Evolutionary conservation across 1,284 basidiomycete genomes (phyloP).

Genomic region (Wallemia mellicola): DNA sequence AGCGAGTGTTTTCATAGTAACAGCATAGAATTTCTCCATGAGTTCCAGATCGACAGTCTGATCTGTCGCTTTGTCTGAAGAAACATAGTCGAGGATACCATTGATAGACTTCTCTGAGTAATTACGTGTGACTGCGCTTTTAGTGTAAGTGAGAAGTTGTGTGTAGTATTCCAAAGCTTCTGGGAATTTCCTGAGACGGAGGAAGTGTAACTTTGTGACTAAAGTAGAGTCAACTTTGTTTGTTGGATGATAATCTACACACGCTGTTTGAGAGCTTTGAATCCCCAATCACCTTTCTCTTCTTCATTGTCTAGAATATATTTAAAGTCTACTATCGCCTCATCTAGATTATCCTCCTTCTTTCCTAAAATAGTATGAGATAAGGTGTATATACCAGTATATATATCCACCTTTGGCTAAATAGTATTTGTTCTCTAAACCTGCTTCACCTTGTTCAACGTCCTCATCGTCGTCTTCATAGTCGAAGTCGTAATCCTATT

Average conservation of each 20-base stretch:
- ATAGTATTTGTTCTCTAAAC: slow-evolving; percentile 97
- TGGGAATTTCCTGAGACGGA: slow-evolving; percentile 39
- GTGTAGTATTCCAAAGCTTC: slow-evolving; percentile 66
- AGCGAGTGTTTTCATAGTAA: slow-evolving; percentile 58
- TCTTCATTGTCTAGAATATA: slow-evolving; percentile 62
- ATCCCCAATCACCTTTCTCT: slow-evolving; percentile 89
- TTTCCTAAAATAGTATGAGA: slow-evolving; percentile 25
- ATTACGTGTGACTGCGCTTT: slow-evolving; percentile 64
- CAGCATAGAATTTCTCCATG: slow-evolving; percentile 81
- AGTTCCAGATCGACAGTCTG: slow-evolving; percentile 37
- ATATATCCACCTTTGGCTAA: slow-evolving; percentile 57
- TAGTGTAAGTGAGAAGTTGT: slow-evolving; percentile 64
- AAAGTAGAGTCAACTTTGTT: background rate
- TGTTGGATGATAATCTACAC: background rate
- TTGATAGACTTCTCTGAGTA: slow-evolving; percentile 97
- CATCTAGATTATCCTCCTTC: slow-evolving; percentile 72
- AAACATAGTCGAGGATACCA: slow-evolving; percentile 84
- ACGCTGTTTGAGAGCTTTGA: slow-evolving; percentile 81
- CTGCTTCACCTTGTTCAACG: slow-evolving; percentile 35
- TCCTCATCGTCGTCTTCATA: slow-evolving; percentile 66
- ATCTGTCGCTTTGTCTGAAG: slow-evolving; percentile 5
- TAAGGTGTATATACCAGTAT: background rate
- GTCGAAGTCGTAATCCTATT: slow-evolving; percentile 80
- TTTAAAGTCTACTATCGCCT: slow-evolving; percentile 57
- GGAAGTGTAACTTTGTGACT: slow-evolving; percentile 75